Evolutionary conservation across 305 asterid genomes (phyloP).

Genomic region (Andrographis paniculata): DNA sequence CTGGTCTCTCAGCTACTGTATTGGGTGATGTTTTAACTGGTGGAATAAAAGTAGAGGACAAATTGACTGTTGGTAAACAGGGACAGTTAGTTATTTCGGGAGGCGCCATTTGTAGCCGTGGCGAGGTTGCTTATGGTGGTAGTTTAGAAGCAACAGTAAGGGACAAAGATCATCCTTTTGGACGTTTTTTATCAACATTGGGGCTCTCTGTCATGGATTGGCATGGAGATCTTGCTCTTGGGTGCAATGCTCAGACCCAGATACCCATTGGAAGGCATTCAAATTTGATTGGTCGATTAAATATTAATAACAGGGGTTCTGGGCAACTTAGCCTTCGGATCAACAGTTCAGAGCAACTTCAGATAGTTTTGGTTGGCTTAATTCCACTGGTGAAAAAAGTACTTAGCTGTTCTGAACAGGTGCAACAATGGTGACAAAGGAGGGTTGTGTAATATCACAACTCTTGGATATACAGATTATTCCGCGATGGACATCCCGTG

Average conservation of each 20-base stretch:
- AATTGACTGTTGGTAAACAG: conserved; percentile 48
- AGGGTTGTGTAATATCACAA: no score
- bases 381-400: conserved; percentile 67
- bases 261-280: conserved; percentile 81
- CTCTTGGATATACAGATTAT: no score
- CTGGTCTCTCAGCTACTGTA: conserved; percentile 80
- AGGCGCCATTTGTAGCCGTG: conserved; percentile 85
- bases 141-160: conserved; percentile 83
- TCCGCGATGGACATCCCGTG: no score
- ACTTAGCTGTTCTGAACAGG: no score
- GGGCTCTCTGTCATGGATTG: conserved; percentile 89
- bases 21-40: conserved; percentile 82
- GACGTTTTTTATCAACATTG: conserved; percentile 70
- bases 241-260: conserved; percentile 84
- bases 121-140: conserved; percentile 91
- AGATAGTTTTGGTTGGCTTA: conserved; percentile 58
- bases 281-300: conserved; percentile 77
- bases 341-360: conserved; percentile 93
- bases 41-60: conserved; percentile 86
- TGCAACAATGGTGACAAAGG: no score
- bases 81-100: conserved; percentile 81
- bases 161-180: conserved; percentile 82
- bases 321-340: conserved; percentile 79
- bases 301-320: conserved; percentile 68
- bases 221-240: conserved; percentile 97